Evolutionary conservation across 2,329 filamentous ascomycete genomes (phyloP).

Genomic region (Fusarium decemcellulare): DNA sequence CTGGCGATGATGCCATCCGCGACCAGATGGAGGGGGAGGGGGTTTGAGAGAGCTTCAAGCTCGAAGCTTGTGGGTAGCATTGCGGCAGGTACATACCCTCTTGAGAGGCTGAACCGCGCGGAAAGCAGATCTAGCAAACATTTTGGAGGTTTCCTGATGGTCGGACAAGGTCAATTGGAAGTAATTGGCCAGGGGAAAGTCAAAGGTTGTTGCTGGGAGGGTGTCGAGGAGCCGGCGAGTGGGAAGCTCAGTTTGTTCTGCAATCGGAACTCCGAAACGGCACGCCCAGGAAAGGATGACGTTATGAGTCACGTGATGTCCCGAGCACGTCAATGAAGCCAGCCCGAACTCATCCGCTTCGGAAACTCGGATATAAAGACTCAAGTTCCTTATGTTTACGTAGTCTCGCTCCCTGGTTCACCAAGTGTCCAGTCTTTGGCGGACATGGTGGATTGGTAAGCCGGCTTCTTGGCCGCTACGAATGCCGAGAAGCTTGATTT

Average conservation of each 20-base stretch:
- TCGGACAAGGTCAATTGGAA: slow-evolving; percentile 41
- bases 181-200: slow-evolving; percentile 35
- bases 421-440: not conserved
- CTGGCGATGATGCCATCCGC: slow-evolving; percentile 18
- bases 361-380: slow-evolving; percentile 12
- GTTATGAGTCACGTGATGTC: slow-evolving; percentile 41
- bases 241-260: slow-evolving; percentile 11
- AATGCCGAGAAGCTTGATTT: slow-evolving; percentile 7
- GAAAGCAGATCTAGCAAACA: slow-evolving; percentile 78
- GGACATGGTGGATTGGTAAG: slow-evolving; percentile 14
- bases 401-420: not conserved
- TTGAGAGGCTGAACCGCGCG: slow-evolving; percentile 75
- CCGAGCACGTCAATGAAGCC: slow-evolving; percentile 10
- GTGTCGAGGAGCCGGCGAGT: slow-evolving; percentile 22
- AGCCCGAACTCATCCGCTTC: not conserved
- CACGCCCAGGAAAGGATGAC: slow-evolving; percentile 32
- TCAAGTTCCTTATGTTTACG: not conserved
- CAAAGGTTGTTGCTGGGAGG: slow-evolving; percentile 27
- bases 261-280: slow-evolving; percentile 26
- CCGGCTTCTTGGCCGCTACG: not conserved
- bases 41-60: not conserved
- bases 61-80: too few relatives aligned
- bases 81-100: slow-evolving; percentile 64
- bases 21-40: slow-evolving; percentile 9
- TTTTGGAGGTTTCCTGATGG: slow-evolving; percentile 55